Percentiles rank a stretch among this genome's conserved stretches.
Evolutionary conservation across 306 rosid genomes (phyloP).

Genomic region (Rosa lucieae): DNA sequence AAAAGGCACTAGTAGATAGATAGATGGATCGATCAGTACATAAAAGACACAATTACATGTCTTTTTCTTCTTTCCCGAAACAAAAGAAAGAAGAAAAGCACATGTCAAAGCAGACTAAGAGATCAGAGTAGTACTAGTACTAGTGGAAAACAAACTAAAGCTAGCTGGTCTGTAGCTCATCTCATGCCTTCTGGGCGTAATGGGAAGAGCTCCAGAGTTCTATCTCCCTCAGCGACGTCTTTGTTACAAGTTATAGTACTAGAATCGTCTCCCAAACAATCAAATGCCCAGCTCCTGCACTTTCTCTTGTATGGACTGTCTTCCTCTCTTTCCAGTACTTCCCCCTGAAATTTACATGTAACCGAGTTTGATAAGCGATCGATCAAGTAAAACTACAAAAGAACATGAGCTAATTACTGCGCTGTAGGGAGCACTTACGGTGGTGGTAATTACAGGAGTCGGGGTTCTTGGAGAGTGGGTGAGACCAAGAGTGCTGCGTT

Average conservation of each 20-base stretch:
- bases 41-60: slow-evolving; percentile 47
- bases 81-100: slow-evolving; percentile 46
- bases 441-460: slow-evolving; percentile 27
- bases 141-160: slow-evolving; percentile 16
- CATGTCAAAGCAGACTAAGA: slow-evolving; percentile 24
- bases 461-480: slow-evolving; percentile 60
- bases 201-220: slow-evolving; percentile 89
- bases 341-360: slow-evolving; percentile 19
- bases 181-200: slow-evolving; percentile 86
- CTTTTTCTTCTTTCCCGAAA: slow-evolving; percentile 88
- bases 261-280: slow-evolving; percentile 45
- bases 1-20: slow-evolving; percentile 28
- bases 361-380: neutral
- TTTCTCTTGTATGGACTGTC: slow-evolving; percentile 78
- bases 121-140: slow-evolving; percentile 22
- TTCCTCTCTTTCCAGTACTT: slow-evolving; percentile 48
- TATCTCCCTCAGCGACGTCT: slow-evolving; percentile 50
- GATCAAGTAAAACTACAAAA: neutral
- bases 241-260: slow-evolving; percentile 18
- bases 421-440: neutral
- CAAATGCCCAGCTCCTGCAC: slow-evolving; percentile 72
- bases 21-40: slow-evolving; percentile 25
- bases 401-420: neutral
- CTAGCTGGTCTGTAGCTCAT: slow-evolving; percentile 3
- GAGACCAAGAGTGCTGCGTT: slow-evolving; percentile 65